These are phyloP conservation scores for Anethum foeniculum DNA, from an alignment of 140 eudicot genomes.

Conservation along the genomic window DNA sequence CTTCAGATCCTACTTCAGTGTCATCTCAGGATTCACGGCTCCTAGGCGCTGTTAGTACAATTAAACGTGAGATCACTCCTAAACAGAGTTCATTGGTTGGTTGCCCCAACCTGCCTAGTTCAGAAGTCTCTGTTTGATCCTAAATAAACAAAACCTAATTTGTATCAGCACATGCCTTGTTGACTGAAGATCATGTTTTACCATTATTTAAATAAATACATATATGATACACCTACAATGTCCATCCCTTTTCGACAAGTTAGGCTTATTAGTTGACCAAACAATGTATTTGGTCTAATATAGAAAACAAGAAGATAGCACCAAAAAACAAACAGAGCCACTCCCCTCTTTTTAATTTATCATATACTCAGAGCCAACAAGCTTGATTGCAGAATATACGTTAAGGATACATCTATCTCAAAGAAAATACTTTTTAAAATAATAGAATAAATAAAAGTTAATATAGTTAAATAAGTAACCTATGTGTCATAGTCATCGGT, in stretches of 20 bases:
- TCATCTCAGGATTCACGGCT: slow-evolving; percentile 52
- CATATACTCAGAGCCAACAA: background rate
- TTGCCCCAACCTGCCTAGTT: background rate
- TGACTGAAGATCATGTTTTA: slow-evolving; percentile 62
- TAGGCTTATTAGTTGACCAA: slow-evolving; percentile 51
- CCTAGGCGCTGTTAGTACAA: slow-evolving; percentile 47
- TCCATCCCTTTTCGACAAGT: slow-evolving; percentile 14
- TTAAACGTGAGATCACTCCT: slow-evolving; percentile 41
- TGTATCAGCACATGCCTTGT: slow-evolving; percentile 59
- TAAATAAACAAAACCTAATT: slow-evolving; percentile 7
- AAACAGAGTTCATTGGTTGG: slow-evolving; percentile 23
- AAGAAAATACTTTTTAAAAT: background rate
- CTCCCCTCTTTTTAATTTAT: slow-evolving; percentile 11
- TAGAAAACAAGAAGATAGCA: slow-evolving; percentile 19
- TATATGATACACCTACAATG: slow-evolving; percentile 20
- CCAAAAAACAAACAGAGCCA: slow-evolving; percentile 23
- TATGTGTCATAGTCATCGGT: slow-evolving; percentile 88
- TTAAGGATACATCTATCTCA: background rate
- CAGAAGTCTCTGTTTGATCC: background rate
- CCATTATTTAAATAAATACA: slow-evolving; percentile 6
- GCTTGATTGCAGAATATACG: background rate
- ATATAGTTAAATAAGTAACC: slow-evolving; percentile 26
- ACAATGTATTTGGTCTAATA: slow-evolving; percentile 24
- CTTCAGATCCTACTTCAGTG: slow-evolving; percentile 54
- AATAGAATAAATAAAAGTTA: background rate